phyloP scores from a whole-genome alignment of 176 grass and related monocot genomes.

The Avena sativa region DNA sequence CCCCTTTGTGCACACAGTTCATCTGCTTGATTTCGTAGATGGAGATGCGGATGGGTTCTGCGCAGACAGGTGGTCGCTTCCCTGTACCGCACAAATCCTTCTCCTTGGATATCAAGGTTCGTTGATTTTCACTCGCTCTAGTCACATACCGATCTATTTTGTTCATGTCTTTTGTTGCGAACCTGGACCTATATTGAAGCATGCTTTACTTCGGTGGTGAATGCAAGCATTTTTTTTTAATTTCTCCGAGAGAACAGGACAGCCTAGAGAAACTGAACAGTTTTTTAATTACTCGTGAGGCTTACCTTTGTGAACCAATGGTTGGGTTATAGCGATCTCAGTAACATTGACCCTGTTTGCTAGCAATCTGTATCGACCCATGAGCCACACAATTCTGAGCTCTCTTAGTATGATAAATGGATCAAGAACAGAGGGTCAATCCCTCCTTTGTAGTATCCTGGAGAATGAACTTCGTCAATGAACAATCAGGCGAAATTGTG shows the following conservation, averaged over 20 bases:
- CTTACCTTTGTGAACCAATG: too few relatives aligned
- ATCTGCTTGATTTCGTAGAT: conserved; percentile 12
- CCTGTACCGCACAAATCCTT: conserved; percentile 64
- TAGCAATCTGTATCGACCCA: too few relatives aligned
- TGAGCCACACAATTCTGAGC: not conserved
- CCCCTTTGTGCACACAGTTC: not conserved
- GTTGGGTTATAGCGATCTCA: too few relatives aligned
- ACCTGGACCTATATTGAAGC: too few relatives aligned
- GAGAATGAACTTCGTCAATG: not conserved
- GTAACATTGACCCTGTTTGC: too few relatives aligned
- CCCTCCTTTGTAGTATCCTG: not conserved
- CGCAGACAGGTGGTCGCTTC: conserved; percentile 34
- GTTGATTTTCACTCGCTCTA: too few relatives aligned
- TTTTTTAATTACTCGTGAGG: too few relatives aligned
- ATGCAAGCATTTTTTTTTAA: too few relatives aligned
- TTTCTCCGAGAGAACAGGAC: too few relatives aligned
- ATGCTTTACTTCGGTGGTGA: too few relatives aligned
- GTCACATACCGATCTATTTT: not conserved
- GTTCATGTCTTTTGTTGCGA: too few relatives aligned
- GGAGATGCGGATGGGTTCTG: conserved; percentile 39
- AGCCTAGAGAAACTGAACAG: too few relatives aligned
- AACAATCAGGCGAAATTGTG: not conserved
- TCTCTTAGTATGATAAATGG: not conserved
- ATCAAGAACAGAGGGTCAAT: not conserved
- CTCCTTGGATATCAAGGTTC: conserved; percentile 81